A percentile compares a stretch with the other conserved stretches of the same genome.
These are phyloP conservation scores for Angomonas ambiguus DNA, from an alignment of 208 protist species.

Conservation along the genomic window DNA sequence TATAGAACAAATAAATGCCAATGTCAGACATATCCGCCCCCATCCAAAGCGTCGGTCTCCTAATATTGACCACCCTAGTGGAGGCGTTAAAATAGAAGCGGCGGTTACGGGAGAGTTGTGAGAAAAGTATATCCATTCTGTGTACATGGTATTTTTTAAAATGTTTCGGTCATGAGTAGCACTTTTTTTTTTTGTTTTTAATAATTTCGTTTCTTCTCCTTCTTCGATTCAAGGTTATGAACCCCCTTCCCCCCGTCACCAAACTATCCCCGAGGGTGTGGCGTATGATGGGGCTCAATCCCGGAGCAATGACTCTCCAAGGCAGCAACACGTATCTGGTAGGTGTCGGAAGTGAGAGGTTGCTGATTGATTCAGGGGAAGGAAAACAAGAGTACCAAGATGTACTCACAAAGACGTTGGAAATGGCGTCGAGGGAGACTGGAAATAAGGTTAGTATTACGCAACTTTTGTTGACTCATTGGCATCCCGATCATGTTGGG, in stretches of 20 bases:
- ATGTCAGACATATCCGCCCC: conserved; percentile 47
- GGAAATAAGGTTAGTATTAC: conserved; percentile 33
- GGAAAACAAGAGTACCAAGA: conserved; percentile 33
- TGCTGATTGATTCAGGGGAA: conserved; percentile 65
- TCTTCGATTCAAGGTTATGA: conserved; percentile 6
- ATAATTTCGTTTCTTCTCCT: background rate
- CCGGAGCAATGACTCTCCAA: conserved; percentile 57
- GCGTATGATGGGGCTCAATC: conserved; percentile 69
- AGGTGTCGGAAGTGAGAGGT: conserved; percentile 34
- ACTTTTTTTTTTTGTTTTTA: conserved; percentile 4
- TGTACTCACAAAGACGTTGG: conserved; percentile 26
- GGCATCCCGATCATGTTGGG: conserved; percentile 67
- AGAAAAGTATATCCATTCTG: conserved; percentile 2
- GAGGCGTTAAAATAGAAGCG: background rate
- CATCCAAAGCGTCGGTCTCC: conserved; percentile 20
- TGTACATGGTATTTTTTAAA: conserved; percentile 2
- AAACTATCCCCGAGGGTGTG: conserved; percentile 35
- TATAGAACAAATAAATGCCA: conserved; percentile 70
- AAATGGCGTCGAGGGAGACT: conserved; percentile 17
- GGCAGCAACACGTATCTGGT: conserved; percentile 75
- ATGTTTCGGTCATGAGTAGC: background rate
- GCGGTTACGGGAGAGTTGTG: no score
- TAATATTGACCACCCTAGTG: conserved; percentile 7
- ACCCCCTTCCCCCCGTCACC: conserved; percentile 24
- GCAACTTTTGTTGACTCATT: conserved; percentile 64